phyloP scores from a whole-genome alignment of 2,329 filamentous ascomycete genomes.

The Fusarium hostae region DNA sequence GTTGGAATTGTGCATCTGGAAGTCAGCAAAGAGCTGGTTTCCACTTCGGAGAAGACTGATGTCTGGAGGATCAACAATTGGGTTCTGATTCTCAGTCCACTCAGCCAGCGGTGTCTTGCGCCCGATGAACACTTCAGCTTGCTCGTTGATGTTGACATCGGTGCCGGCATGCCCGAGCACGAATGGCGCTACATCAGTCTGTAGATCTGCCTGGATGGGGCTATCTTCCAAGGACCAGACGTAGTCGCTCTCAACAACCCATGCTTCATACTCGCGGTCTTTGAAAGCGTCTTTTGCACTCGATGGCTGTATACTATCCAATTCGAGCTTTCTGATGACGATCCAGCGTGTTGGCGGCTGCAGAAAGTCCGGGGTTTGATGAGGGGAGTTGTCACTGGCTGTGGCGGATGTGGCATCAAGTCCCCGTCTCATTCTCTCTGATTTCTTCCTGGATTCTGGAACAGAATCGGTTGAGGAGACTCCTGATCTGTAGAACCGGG shows the following conservation, averaged over 20 bases:
- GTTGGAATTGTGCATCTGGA: constrained; percentile 53
- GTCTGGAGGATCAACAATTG: neutral
- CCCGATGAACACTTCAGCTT: constrained; percentile 58
- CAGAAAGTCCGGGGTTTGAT: constrained; percentile 21
- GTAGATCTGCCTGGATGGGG: constrained; percentile 46
- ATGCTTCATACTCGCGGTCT: constrained; percentile 38
- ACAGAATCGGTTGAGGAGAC: constrained; percentile 6
- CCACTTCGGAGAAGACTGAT: constrained; percentile 28
- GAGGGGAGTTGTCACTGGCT: neutral
- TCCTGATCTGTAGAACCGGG: constrained; percentile 51
- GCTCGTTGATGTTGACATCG: constrained; percentile 44
- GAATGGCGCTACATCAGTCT: constrained; percentile 55
- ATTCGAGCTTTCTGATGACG: constrained; percentile 48
- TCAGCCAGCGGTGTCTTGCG: constrained; percentile 33
- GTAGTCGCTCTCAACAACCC: constrained; percentile 55
- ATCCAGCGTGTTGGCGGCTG: constrained; percentile 52
- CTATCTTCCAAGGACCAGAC: constrained; percentile 48
- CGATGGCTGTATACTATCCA: constrained; percentile 22
- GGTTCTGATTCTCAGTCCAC: constrained; percentile 13
- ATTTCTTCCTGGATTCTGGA: neutral
- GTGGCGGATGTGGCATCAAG: neutral
- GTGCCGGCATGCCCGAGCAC: constrained; percentile 35
- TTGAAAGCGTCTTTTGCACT: neutral
- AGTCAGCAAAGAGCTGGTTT: constrained; percentile 56
- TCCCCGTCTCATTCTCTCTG: constrained; percentile 9